Conservation (phyloP, 1,284 basidiomycete species). For the Heterobasidion occidentale region DNA sequence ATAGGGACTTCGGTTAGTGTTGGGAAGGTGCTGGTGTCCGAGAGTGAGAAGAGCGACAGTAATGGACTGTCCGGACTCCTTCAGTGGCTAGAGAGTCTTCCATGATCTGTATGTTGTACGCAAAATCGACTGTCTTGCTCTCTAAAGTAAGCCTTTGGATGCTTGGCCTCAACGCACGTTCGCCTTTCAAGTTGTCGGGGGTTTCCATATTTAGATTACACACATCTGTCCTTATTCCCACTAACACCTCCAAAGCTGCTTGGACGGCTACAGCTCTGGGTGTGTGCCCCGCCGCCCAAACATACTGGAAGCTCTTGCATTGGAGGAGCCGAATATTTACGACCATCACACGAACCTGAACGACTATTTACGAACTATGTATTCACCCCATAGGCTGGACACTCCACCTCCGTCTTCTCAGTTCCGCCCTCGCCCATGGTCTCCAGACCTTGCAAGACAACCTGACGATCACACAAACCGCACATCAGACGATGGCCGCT, state of each 20-base stretch:
- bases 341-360: not conserved
- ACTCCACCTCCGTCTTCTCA: slow-evolving; percentile 45
- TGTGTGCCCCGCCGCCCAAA: not conserved
- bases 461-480: not conserved
- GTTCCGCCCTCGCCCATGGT: slow-evolving; percentile 45
- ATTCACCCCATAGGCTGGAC: slow-evolving; percentile 30
- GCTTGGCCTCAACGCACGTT: not conserved
- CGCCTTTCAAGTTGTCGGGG: no score
- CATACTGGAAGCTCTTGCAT: not conserved
- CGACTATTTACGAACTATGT: not conserved
- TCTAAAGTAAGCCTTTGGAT: not conserved
- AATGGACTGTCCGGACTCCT: not conserved
- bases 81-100: slow-evolving; percentile 5
- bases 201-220: no score
- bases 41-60: slow-evolving; percentile 22
- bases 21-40: slow-evolving; percentile 21
- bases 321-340: not conserved
- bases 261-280: not conserved
- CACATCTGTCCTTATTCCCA: no score
- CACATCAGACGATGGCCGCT: slow-evolving; percentile 1
- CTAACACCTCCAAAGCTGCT: not conserved
- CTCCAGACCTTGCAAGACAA: slow-evolving; percentile 34
- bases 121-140: not conserved
- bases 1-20: slow-evolving; percentile 48
- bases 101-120: not conserved